These are phyloP conservation scores for Parathielavia hyrcaniae DNA, from an alignment of 495 filamentous ascomycete species.

Conservation along the genomic window DNA sequence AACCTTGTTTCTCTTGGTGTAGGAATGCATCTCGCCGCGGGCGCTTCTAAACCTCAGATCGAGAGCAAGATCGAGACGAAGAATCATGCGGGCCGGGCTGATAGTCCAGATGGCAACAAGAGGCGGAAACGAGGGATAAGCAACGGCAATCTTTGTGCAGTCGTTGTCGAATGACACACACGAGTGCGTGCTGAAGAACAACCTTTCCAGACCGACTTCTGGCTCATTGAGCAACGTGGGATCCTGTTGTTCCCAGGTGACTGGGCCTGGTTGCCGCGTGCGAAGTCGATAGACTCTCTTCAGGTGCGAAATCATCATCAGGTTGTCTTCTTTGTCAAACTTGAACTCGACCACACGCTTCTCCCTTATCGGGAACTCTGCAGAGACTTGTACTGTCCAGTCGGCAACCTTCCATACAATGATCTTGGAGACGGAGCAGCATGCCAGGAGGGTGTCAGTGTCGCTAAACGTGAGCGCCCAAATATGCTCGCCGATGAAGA, in stretches of 20 bases:
- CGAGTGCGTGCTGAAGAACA: too few relatives aligned
- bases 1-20: background rate
- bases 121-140: conserved; percentile 6
- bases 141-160: conserved; percentile 9
- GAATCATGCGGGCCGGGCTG: background rate
- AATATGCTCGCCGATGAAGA: background rate
- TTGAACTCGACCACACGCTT: background rate
- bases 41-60: background rate
- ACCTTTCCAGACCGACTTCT: too few relatives aligned
- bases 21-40: background rate
- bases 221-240: conserved; percentile 1
- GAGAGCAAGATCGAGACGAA: conserved; percentile 8
- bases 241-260: background rate
- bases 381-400: conserved; percentile 5
- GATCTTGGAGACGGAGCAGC: background rate
- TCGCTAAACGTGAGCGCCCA: conserved; percentile 4
- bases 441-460: conserved; percentile 7
- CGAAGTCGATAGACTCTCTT: background rate
- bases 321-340: conserved; percentile 1
- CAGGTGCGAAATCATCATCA: conserved; percentile 1
- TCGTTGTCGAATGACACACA: conserved; percentile 9
- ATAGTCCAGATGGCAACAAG: conserved; percentile 9
- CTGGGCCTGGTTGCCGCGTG: background rate
- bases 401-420: conserved; percentile 11
- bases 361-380: background rate